Percentiles rank a stretch among this genome's conserved stretches.
phyloP scores from a whole-genome alignment of 768 basidiomycete genomes.

The Boletus bicolor region DNA sequence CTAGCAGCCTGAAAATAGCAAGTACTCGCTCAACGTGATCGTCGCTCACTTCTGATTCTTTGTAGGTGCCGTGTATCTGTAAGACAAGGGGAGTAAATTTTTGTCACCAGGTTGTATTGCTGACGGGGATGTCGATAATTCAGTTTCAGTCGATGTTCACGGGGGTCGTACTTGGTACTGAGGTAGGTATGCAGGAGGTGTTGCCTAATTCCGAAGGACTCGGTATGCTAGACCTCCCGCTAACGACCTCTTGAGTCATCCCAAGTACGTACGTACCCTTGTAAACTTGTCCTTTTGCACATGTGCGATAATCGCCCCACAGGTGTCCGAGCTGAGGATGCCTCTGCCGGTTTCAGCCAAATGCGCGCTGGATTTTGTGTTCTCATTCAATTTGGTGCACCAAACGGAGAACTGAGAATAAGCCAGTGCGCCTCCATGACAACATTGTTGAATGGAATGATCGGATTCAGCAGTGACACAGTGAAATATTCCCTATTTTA shows the following conservation, averaged over 20 bases:
- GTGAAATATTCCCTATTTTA: too few relatives aligned
- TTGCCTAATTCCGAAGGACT: not conserved
- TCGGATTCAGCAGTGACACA: too few relatives aligned
- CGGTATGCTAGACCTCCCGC: not conserved
- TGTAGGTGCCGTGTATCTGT: not conserved
- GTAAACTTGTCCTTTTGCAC: not conserved
- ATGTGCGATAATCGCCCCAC: not conserved
- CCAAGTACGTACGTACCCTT: not conserved
- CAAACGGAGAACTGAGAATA: too few relatives aligned
- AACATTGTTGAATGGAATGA: too few relatives aligned
- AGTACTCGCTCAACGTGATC: not conserved
- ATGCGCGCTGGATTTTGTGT: not conserved
- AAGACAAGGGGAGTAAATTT: not conserved
- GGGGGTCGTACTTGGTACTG: not conserved
- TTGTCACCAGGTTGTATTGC: not conserved
- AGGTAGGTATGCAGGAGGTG: not conserved
- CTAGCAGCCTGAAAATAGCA: not conserved
- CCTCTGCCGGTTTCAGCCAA: not conserved
- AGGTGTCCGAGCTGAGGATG: conserved; percentile 11
- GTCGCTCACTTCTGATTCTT: not conserved
- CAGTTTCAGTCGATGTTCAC: too few relatives aligned
- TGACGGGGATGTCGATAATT: not conserved
- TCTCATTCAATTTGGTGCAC: too few relatives aligned
- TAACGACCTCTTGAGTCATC: not conserved
- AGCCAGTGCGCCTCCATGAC: too few relatives aligned